Conservation (phyloP, 768 basidiomycete genomes). For the Phlebiopsis gigantea region DNA sequence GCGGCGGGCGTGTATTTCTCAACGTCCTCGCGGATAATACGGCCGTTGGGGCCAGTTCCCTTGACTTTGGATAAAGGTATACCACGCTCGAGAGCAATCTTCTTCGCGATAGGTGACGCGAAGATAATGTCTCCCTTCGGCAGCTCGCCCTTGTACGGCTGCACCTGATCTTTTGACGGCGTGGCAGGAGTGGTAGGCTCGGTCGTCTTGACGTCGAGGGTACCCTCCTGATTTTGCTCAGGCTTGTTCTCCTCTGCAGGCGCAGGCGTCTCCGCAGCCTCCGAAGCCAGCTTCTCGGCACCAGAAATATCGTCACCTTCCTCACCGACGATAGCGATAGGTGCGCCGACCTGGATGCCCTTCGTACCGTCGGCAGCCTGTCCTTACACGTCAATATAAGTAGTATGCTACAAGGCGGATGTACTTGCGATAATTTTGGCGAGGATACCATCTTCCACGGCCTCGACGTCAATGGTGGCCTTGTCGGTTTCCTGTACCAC, state of each 20-base stretch:
- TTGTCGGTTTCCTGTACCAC: slow-evolving; percentile 89
- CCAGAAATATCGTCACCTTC: slow-evolving; percentile 92
- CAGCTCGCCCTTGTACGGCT: slow-evolving; percentile 34
- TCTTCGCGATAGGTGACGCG: slow-evolving; percentile 94
- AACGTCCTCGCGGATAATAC: slow-evolving; percentile 92
- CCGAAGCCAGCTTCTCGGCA: slow-evolving; percentile 65
- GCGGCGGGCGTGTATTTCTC: slow-evolving; percentile 75
- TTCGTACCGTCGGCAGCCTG: slow-evolving; percentile 85
- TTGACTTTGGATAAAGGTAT: slow-evolving; percentile 87
- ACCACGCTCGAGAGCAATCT: slow-evolving; percentile 91
- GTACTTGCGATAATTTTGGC: slow-evolving; percentile 90
- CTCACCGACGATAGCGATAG: slow-evolving; percentile 90
- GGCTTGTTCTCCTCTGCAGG: slow-evolving; percentile 33
- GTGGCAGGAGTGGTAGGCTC: slow-evolving; percentile 29
- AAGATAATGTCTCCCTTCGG: slow-evolving; percentile 79
- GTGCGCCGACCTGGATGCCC: slow-evolving; percentile 77
- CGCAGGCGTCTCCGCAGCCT: slow-evolving; percentile 35
- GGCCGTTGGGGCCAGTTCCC: slow-evolving; percentile 89
- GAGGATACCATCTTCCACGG: slow-evolving; percentile 94
- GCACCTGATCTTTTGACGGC: not conserved
- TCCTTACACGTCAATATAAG: not conserved
- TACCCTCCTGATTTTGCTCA: slow-evolving; percentile 34
- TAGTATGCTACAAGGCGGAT: not conserved
- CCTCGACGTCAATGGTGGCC: slow-evolving; percentile 99
- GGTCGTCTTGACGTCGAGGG: slow-evolving; percentile 2